A percentile compares a stretch with the other conserved stretches of the same genome.
Conservation (phyloP, 805 yeast genomes). For the Tetrapisispora pingtungensis region DNA sequence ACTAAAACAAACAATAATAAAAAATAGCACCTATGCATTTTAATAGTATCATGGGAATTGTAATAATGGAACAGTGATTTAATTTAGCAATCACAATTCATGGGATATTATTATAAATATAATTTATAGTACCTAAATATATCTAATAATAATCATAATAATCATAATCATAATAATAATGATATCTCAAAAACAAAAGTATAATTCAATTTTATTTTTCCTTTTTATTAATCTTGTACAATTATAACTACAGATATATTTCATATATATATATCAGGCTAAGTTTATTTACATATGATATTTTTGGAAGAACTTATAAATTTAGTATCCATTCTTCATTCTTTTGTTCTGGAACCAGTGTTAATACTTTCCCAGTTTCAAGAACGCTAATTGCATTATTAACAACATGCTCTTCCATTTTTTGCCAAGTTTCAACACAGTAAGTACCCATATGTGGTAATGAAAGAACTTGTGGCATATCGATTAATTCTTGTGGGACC, state of each 20-base stretch:
- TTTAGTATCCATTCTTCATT: conserved; percentile 24
- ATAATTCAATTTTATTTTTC: no score
- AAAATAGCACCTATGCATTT: not conserved
- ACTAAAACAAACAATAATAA: not conserved
- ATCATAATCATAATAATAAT: no score
- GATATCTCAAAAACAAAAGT: no score
- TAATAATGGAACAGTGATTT: no score
- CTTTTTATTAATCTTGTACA: no score
- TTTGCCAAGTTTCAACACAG: conserved; percentile 58
- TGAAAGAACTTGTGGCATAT: conserved; percentile 59
- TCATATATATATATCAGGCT: no score
- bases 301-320: not conserved
- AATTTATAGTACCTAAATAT: not conserved
- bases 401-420: conserved; percentile 75
- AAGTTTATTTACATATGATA: no score
- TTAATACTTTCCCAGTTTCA: conserved; percentile 54
- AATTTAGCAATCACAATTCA: no score
- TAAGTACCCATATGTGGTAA: conserved; percentile 89
- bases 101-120: no score
- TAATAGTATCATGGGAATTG: no score
- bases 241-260: no score
- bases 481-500: conserved; percentile 51
- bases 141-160: no score
- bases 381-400: conserved; percentile 53
- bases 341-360: conserved; percentile 73